A percentile compares a stretch with the other conserved stretches of the same genome.
Conservation (phyloP, 108 stramenopile species). For the Parietichytrium sp. region DNA sequence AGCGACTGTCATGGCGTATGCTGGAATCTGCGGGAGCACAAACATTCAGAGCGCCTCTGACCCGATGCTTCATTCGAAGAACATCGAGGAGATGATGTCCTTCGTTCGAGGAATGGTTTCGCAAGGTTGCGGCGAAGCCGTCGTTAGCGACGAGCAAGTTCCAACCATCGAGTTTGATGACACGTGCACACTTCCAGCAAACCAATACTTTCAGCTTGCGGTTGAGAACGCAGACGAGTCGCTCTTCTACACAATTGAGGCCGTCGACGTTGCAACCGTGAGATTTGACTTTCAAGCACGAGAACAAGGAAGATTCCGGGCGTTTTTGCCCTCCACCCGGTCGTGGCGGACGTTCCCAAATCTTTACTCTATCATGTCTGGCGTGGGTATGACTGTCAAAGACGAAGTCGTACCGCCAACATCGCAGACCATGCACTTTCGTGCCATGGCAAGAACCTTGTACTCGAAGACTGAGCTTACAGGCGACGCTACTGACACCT, state of each 20-base stretch:
- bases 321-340: background rate
- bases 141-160: background rate
- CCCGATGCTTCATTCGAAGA: background rate
- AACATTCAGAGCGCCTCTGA: conserved; percentile 20
- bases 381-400: no score
- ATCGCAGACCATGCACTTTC: no score
- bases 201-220: background rate
- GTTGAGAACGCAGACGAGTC: background rate
- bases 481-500: no score
- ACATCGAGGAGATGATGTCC: background rate
- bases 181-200: background rate
- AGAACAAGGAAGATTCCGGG: background rate
- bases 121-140: background rate
- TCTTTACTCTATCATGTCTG: no score
- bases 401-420: no score
- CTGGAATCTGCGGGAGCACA: background rate
- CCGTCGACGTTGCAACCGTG: no score
- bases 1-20: conserved; percentile 25
- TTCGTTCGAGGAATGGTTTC: background rate
- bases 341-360: background rate
- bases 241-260: no score
- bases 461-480: no score
- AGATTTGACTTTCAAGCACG: no score
- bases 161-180: background rate
- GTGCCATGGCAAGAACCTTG: no score